These are phyloP conservation scores for Pseudogymnoascus sp. DNA, from an alignment of 2,329 filamentous ascomycete genomes.

Conservation along the genomic window DNA sequence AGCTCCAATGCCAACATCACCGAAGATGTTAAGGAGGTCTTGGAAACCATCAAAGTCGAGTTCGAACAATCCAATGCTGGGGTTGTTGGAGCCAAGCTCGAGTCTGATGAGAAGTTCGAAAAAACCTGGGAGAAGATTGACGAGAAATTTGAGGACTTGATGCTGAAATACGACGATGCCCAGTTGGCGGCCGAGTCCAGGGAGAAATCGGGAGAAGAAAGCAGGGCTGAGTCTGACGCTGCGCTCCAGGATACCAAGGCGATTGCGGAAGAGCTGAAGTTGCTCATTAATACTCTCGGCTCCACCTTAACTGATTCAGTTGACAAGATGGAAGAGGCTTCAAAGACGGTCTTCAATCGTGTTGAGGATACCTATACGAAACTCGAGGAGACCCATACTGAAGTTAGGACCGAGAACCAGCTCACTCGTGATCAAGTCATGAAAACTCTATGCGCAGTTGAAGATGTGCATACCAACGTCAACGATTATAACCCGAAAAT, in stretches of 20 bases:
- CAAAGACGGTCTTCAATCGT: constrained; percentile 74
- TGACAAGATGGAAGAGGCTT: constrained; percentile 81
- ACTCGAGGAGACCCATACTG: constrained; percentile 65
- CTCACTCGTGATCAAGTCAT: constrained; percentile 74
- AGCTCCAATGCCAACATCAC: constrained; percentile 48
- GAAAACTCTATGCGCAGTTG: constrained; percentile 64
- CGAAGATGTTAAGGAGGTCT: constrained; percentile 63
- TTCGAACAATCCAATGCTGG: constrained; percentile 80
- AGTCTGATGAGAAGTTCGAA: constrained; percentile 70
- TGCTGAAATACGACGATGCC: constrained; percentile 82
- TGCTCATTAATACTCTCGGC: constrained; percentile 78
- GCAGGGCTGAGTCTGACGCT: constrained; percentile 64
- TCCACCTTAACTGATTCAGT: constrained; percentile 72
- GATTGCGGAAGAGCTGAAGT: constrained; percentile 78
- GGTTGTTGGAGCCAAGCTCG: constrained; percentile 73
- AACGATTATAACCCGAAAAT: constrained; percentile 83
- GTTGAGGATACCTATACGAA: constrained; percentile 72
- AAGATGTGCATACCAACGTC: constrained; percentile 69
- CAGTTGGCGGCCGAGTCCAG: constrained; percentile 68
- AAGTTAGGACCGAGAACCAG: constrained; percentile 71
- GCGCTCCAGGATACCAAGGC: constrained; percentile 68
- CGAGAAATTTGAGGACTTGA: constrained; percentile 64
- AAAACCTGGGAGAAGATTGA: constrained; percentile 54
- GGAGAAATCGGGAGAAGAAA: constrained; percentile 63
- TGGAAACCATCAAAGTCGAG: constrained; percentile 70